Evolutionary conservation across 345 rosid species (phyloP).

Genomic region (Dipteronia sinensis): DNA sequence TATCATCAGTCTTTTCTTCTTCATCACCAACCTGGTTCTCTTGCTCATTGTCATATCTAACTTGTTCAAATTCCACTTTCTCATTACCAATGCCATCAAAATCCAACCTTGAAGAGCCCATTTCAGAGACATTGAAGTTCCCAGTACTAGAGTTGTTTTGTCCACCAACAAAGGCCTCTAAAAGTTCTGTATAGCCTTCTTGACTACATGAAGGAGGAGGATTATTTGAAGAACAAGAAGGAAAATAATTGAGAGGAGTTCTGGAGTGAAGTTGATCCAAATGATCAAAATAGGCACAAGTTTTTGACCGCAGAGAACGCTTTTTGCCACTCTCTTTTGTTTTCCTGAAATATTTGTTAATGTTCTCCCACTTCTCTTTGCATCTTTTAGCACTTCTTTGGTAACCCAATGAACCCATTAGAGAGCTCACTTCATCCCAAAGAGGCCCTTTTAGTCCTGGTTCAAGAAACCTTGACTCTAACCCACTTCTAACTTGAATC

Average conservation of each 20-base stretch:
- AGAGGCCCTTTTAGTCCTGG: constrained; percentile 44
- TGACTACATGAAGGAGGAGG: constrained; percentile 11
- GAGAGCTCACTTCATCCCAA: constrained; percentile 47
- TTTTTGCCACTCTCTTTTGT: constrained; percentile 36
- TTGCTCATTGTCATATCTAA: constrained; percentile 17
- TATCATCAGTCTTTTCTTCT: constrained; percentile 1
- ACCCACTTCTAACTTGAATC: constrained; percentile 35
- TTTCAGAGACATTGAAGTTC: constrained; percentile 17
- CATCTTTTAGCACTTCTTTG: constrained; percentile 50
- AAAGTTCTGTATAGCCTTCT: constrained; percentile 33
- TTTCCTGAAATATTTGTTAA: constrained; percentile 49
- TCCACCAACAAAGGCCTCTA: constrained; percentile 25
- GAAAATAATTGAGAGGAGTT: constrained; percentile 1
- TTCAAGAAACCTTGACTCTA: constrained; percentile 41
- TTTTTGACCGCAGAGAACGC: constrained; percentile 34
- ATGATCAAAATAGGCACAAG: constrained; percentile 43
- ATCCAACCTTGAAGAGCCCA: constrained; percentile 20
- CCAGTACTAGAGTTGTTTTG: constrained; percentile 8
- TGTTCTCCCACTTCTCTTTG: constrained; percentile 59
- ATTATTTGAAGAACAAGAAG: constrained; percentile 9
- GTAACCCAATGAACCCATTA: constrained; percentile 45
- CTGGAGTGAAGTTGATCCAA: constrained; percentile 45
- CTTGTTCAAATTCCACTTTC: constrained; percentile 10
- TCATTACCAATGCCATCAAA: constrained; percentile 16
- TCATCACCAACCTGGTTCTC: constrained; percentile 15